phyloP scores from a whole-genome alignment of 2,329 filamentous ascomycete genomes.

The Cordyceps militaris region DNA sequence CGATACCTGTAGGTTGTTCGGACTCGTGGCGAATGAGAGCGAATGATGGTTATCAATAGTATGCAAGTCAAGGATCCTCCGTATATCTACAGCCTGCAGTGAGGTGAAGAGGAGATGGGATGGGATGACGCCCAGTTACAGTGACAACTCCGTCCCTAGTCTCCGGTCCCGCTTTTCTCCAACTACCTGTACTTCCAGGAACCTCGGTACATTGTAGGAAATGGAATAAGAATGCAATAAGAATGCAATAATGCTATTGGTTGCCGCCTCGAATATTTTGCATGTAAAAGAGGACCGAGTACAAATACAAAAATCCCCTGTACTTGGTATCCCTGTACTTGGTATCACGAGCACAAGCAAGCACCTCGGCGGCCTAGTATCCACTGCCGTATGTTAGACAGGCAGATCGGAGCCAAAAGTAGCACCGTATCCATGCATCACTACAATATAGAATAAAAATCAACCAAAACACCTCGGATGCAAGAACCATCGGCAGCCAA shows the following conservation, averaged over 20 bases:
- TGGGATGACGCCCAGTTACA: neutral
- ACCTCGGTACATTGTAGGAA: neutral
- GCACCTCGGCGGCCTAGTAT: no score
- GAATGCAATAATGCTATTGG: no score
- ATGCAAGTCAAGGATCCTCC: neutral
- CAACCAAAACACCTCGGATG: neutral
- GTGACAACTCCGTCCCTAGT: slow-evolving; percentile 2
- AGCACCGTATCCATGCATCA: no score
- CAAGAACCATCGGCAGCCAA: neutral
- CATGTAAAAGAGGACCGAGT: no score
- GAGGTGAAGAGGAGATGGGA: neutral
- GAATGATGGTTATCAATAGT: neutral
- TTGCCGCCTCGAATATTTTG: no score
- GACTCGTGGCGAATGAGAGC: neutral
- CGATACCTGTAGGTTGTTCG: neutral
- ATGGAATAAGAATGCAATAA: no score
- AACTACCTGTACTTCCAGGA: neutral
- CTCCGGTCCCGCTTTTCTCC: slow-evolving; percentile 5
- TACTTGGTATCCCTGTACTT: no score
- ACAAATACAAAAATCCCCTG: no score
- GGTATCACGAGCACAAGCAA: no score
- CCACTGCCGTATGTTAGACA: no score
- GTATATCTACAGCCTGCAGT: neutral
- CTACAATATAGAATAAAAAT: neutral
- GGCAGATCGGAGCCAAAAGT: no score